Evolutionary conservation across 495 filamentous ascomycete genomes (phyloP).

Genomic region (Aspergillus homomorphus): DNA sequence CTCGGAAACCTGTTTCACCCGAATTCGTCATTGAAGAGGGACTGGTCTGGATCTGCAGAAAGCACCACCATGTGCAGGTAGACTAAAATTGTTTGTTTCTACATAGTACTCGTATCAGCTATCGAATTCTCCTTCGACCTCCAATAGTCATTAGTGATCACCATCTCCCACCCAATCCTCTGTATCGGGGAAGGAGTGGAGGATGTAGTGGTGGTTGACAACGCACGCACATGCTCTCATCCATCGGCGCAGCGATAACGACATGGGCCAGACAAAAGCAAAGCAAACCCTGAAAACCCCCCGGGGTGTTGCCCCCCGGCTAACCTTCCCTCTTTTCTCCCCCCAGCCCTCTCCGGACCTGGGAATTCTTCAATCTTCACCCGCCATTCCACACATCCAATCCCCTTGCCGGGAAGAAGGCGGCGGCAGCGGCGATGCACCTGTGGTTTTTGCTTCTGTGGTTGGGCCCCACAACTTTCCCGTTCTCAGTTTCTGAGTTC

Average conservation of each 20-base stretch:
- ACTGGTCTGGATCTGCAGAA: neutral
- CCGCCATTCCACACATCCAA: slow-evolving; percentile 1
- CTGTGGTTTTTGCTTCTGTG: neutral
- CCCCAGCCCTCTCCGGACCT: neutral
- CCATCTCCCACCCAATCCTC: no score
- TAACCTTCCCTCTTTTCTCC: slow-evolving; percentile 1
- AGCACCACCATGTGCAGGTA: neutral
- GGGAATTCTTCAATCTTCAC: neutral
- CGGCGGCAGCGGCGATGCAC: no score
- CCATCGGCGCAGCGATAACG: neutral
- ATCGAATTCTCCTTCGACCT: no score
- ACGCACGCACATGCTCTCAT: neutral
- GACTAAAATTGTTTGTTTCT: neutral
- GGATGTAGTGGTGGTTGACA: neutral
- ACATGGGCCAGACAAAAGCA: no score
- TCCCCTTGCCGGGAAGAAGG: neutral
- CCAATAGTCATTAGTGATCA: no score
- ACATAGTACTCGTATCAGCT: no score
- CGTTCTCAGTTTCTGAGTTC: neutral
- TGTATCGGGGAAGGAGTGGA: no score
- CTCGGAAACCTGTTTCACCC: slow-evolving; percentile 3
- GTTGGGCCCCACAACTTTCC: neutral
- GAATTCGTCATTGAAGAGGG: slow-evolving; percentile 1
- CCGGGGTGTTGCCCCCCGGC: neutral
- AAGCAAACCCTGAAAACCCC: no score